A percentile compares a stretch with the other conserved stretches of the same genome.
Conservation (phyloP, 1,284 basidiomycete genomes). For the Boletus semigastroideus region DNA sequence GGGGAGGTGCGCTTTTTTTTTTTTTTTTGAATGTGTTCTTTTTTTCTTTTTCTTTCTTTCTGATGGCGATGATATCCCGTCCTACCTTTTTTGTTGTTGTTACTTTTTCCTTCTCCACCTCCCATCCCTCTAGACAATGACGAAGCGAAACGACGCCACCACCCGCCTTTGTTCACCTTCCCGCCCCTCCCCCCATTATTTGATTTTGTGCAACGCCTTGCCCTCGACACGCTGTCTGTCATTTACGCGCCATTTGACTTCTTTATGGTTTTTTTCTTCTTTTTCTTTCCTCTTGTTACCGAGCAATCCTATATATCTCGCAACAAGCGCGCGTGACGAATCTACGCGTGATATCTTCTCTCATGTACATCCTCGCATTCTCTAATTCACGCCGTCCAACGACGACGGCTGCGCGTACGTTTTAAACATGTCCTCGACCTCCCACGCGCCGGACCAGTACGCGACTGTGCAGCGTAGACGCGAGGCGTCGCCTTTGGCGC, state of each 20-base stretch:
- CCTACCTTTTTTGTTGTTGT: background rate
- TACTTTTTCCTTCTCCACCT: background rate
- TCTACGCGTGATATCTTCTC: background rate
- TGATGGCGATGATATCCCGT: conserved; percentile 17
- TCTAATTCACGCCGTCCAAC: conserved; percentile 6
- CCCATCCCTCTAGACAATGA: background rate
- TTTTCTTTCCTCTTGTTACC: background rate
- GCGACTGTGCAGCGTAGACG: conserved; percentile 72
- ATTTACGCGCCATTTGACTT: conserved; percentile 14
- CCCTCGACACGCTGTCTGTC: conserved; percentile 5
- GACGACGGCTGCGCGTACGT: conserved; percentile 10
- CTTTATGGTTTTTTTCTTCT: background rate
- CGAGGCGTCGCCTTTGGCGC: conserved; percentile 43
- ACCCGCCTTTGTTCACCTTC: background rate
- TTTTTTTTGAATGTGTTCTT: background rate
- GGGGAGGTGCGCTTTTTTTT: conserved; percentile 8
- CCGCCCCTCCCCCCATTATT: too few relatives aligned
- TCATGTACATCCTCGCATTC: background rate
- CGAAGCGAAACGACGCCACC: conserved; percentile 9
- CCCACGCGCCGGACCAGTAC: conserved; percentile 93
- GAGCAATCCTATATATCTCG: background rate
- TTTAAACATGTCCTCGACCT: conserved; percentile 82
- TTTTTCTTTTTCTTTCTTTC: background rate
- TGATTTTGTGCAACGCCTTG: background rate
- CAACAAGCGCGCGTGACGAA: background rate